Base-by-base conservation (phyloP, 176 grass and related monocot species). In the Stipa capillata region DNA sequence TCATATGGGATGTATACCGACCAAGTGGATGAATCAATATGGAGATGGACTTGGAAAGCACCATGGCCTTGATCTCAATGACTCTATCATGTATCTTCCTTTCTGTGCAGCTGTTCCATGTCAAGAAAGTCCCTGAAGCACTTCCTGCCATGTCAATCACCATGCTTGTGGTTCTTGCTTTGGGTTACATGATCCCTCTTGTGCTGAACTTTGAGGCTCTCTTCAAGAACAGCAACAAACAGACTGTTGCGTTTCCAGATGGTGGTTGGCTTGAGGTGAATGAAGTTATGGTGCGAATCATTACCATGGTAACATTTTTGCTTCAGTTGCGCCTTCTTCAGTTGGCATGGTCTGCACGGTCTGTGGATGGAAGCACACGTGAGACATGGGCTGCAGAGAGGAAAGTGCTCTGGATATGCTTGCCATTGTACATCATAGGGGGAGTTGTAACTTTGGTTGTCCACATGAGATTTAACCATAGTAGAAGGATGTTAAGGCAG, bases 1-100 rank as follows among this genome's bases (percentile, higher is more conserved):
- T 83, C 91, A n/a, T 90, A 77, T 39, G 64, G 83, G 47, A 84
- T 94, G 80, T 90, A 88, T 20, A 4, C 2, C 7, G 48, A 49
- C 5, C 74, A 85, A 29, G 83, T 91, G 49, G 65, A 88, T 12
- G 78, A 86, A 35, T 89, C 87, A 31, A 86, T 90, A 11, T 81
- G 85, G 83, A 92, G 91, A 94, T 97, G 85, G 87, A 97, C 73
- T 32, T 89, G 43, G 94, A 97, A 82, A 90, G 90, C 63, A 85
- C 76, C 49, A 90, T 97, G 87, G 89, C 89, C 58, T 76, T 92
- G 83, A 84, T 88, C n/a, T 94, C 94, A 18, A 80, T 94, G 48
- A 92, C 87, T 14, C 27, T 97, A 16, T 83, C 92, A 36, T 97
- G 94, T 60, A 31, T 85, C 51, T 92, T 93, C 71, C 74, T 90